These are phyloP conservation scores for Rhizophora mangle DNA, from an alignment of 345 rosid species.

Conservation along the genomic window DNA sequence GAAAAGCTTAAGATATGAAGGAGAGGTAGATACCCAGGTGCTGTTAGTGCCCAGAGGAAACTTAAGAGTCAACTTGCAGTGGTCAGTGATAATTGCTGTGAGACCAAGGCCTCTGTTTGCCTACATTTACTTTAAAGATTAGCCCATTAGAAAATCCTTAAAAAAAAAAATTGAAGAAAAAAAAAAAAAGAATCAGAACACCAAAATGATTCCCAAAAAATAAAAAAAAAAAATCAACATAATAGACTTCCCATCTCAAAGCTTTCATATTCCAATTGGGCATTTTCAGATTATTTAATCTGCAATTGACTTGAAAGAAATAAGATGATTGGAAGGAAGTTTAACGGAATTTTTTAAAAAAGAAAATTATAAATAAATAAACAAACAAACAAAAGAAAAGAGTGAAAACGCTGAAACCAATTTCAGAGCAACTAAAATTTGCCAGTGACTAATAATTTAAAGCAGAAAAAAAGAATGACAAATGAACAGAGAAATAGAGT, in stretches of 20 bases:
- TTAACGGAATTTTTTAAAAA: not conserved
- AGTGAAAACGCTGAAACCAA: no score
- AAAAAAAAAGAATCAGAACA: slow-evolving; percentile 1
- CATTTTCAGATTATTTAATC: no score
- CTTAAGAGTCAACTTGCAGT: slow-evolving; percentile 76
- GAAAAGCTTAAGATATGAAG: not conserved
- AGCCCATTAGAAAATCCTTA: not conserved
- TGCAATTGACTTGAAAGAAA: no score
- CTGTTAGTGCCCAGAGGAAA: slow-evolving; percentile 95
- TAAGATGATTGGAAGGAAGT: not conserved
- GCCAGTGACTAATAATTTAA: no score
- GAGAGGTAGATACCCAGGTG: slow-evolving; percentile 63
- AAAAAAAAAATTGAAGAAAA: not conserved
- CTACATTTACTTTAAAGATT: slow-evolving; percentile 33
- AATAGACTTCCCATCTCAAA: no score
- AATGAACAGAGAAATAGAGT: slow-evolving; percentile 7
- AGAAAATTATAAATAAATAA: not conserved
- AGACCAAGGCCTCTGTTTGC: slow-evolving; percentile 90
- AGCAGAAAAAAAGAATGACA: slow-evolving; percentile 1
- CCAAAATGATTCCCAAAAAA: not conserved
- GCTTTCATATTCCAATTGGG: no score
- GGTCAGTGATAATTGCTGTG: slow-evolving; percentile 61
- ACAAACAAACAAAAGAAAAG: no score
- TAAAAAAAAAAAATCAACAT: no score
- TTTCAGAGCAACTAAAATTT: no score